Evolutionary conservation across 176 grass and related monocot genomes (phyloP), one percentile per base, ranked within the genome.

Genomic region (Oryza rufipogon): DNA sequence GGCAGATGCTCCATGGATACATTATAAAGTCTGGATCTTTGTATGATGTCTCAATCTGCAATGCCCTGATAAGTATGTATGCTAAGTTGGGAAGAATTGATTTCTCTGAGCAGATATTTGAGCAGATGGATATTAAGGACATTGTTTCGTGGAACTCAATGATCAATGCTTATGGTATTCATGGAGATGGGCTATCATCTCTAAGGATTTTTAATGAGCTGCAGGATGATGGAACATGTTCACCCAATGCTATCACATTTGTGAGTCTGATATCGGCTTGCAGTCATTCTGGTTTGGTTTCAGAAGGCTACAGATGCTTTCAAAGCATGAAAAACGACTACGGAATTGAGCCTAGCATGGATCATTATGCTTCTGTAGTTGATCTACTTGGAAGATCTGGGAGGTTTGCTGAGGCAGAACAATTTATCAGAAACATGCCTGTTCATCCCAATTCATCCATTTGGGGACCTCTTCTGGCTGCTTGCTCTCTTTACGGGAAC

Each of bases 101-200:
- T 86, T 95, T 77, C 0, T 66, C 90, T 14, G 67, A 90, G 51
- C 65, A 86, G 80, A 84, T 95, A 26, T 95, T 95, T 36, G 4
- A 42, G 48, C 67, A 66, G 67, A 90, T 92, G 85, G 83, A 84
- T 71, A 13, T 32, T n/a, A 90, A 89, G 71, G 93, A 95, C 80
- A 22, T 90, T 51, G 85, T 87, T 63, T 95, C 93, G 17, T 92
- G 93, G 93, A 95, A 92, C 83, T 92, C 93, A 15, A 81, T 95
- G 58, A 95, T 92, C 73, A 76, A 87, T 66, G 76, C 83, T 42
- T 92, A 95, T 81, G 88, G 88, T 11, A 90, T 90, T 36, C 88
- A 92, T 49, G 90, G 93, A 34, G 80, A 90, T 78, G 90, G 90
- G 12, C n/a, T 60, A 30, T 92, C 79, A 16, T 87, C 90, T 86